These are phyloP conservation scores for Neurospora crassa DNA, from an alignment of 2,329 filamentous ascomycete genomes.

Conservation along the genomic window DNA sequence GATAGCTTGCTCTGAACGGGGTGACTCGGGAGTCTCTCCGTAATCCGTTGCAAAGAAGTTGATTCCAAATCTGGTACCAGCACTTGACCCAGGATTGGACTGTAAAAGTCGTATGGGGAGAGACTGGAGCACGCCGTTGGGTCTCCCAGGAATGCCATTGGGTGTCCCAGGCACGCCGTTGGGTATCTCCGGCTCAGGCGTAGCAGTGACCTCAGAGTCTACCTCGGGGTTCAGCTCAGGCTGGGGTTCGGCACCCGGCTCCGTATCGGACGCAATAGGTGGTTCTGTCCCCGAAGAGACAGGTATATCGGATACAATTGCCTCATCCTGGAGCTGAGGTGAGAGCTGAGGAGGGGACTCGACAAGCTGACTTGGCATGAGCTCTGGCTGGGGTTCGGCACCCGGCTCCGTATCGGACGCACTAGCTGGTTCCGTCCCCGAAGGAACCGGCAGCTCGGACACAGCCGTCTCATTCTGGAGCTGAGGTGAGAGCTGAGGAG, in stretches of 20 bases:
- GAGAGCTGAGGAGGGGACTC: background rate
- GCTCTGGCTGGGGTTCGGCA: background rate
- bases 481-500: background rate
- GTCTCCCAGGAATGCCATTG: background rate
- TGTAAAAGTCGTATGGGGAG: background rate
- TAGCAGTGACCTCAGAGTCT: background rate
- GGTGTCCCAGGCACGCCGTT: background rate
- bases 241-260: background rate
- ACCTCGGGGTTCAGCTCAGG: background rate
- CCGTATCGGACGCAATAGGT: background rate
- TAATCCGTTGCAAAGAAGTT: background rate
- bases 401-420: background rate
- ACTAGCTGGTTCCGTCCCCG: background rate
- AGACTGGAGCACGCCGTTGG: background rate
- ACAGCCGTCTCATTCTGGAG: background rate
- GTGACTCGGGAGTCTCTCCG: background rate
- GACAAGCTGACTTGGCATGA: background rate
- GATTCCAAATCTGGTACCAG: fast-evolving
- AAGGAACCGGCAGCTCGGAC: background rate
- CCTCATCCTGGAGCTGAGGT: background rate
- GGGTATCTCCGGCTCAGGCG: background rate
- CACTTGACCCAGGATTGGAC: background rate
- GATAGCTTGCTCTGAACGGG: background rate
- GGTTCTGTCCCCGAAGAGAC: background rate
- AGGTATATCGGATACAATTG: background rate